Evolutionary conservation across 495 filamentous ascomycete species (phyloP), one percentile per base, ranked within the genome.

Genomic region (Hyaloscypha finlandica): DNA sequence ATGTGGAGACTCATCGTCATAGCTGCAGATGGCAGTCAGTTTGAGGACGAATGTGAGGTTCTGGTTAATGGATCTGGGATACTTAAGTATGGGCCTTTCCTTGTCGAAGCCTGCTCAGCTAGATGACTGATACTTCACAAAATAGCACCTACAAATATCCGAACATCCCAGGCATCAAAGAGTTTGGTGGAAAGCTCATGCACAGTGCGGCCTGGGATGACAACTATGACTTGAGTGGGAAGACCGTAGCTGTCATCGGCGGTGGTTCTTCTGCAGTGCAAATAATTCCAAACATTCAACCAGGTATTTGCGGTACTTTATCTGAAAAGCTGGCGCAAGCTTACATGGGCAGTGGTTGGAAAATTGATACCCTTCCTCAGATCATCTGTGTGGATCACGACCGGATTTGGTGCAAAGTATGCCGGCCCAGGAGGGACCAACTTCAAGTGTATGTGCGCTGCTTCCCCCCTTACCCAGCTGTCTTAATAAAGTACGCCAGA

Each of bases 311-410:
- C 4, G 9, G 42, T 16, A 16, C 9, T 19, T 19, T 11, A 4
- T 48, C 42, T 12, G 4, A 4, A 19, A 16, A 19, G 9, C 16
- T 3, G 35, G 16, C 16, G 4, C 42, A 14, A 48, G 42, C 42
- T 48, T 19, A 48, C 42, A 1, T 11, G 42, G 9, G 9, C 42
- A 48, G 42, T 48, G 8, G 86, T 87, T 20, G 68, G 74, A 19
- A 79, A 81, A 22, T 75, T 84, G 55, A 85, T 88, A 65, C 83
- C 88, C 75, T 91, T 89, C 62, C 85, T 84, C 4, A 81, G 89
- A 32, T 86, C 85, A 64, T 81, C 79, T 29, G 88, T 86, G 3
- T 92, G 89, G 89, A 85, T 92, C 22, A 84, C 87, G 0, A 79
- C 85, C 20, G 78, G 80, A 3, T 83, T 81, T 61, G 77, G 74